Conservation (phyloP, 169 alveolate species). For the Eimeria praecox region DNA sequence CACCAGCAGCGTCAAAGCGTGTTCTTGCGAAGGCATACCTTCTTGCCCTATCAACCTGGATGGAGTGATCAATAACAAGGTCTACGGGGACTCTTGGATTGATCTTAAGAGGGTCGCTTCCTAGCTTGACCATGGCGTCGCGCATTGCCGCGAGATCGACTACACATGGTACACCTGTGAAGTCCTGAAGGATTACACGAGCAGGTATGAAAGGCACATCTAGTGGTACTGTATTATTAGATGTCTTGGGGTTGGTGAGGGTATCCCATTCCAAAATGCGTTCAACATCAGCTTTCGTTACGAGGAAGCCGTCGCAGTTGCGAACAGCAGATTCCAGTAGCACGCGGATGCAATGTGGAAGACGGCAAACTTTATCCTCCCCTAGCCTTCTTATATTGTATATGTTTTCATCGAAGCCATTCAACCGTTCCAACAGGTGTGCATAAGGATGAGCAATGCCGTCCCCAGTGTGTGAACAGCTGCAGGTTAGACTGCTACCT, state of each 20-base stretch:
- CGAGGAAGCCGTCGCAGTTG: constrained; percentile 96
- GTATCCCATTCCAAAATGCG: constrained; percentile 95
- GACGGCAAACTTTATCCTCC: constrained; percentile 44
- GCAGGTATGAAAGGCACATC: constrained; percentile 99
- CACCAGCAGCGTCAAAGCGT: not conserved
- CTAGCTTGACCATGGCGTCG: constrained; percentile 94
- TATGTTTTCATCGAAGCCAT: constrained; percentile 48
- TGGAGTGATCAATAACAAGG: constrained; percentile 97
- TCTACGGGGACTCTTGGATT: constrained; percentile 98
- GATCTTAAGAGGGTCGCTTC: constrained; percentile 95
- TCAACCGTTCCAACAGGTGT: constrained; percentile 48
- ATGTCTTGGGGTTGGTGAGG: constrained; percentile 70
- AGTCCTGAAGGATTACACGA: constrained; percentile 97
- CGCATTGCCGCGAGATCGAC: constrained; percentile 99
- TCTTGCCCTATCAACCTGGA: constrained; percentile 94
- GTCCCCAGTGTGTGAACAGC: constrained; percentile 6
- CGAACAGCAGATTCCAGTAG: constrained; percentile 96
- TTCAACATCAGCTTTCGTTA: constrained; percentile 94
- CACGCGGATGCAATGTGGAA: constrained; percentile 96
- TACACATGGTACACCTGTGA: constrained; percentile 98
- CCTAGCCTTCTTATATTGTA: constrained; percentile 45
- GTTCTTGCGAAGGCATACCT: constrained; percentile 39
- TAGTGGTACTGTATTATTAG: constrained; percentile 85
- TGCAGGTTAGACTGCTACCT: not conserved
- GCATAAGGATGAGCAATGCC: constrained; percentile 19